A percentile compares a stretch with the other conserved stretches of the same genome.
Evolutionary conservation across 306 rosid genomes (phyloP).

Genomic region (Castanea mollissima): DNA sequence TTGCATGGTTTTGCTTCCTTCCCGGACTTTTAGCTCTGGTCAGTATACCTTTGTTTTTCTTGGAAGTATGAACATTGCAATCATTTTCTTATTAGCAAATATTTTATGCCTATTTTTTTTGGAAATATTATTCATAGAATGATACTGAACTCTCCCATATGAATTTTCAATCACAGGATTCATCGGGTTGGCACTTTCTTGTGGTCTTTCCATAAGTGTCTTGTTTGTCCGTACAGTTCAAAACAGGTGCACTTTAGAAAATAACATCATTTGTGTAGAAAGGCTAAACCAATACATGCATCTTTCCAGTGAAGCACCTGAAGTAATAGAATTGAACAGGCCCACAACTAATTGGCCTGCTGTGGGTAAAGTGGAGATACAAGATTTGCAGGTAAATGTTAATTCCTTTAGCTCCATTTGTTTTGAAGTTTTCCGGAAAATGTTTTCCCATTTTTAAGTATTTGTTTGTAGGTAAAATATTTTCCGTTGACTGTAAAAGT

Average conservation of each 20-base stretch:
- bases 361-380: constrained; percentile 65
- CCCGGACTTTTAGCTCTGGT: constrained; percentile 63
- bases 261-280: constrained; percentile 75
- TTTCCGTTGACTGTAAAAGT: too few species aligned
- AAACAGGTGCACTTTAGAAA: constrained; percentile 58
- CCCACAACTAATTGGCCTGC: constrained; percentile 69
- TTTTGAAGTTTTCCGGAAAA: too few species aligned
- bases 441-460: too few species aligned
- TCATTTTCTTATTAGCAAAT: background rate
- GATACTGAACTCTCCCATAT: background rate
- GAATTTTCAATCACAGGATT: constrained; percentile 45
- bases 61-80: background rate
- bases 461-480: too few species aligned
- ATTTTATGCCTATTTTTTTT: background rate
- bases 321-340: constrained; percentile 51
- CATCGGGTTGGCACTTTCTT: constrained; percentile 81
- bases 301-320: constrained; percentile 74
- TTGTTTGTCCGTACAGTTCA: constrained; percentile 53
- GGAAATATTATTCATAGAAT: background rate
- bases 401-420: background rate
- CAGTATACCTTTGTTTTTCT: constrained; percentile 11
- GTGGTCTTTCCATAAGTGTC: constrained; percentile 66
- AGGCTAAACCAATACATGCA: constrained; percentile 71
- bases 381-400: constrained; percentile 47
- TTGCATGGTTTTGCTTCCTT: constrained; percentile 69